Conservation (phyloP, 768 basidiomycete genomes). For the Baorangia bicolor region DNA sequence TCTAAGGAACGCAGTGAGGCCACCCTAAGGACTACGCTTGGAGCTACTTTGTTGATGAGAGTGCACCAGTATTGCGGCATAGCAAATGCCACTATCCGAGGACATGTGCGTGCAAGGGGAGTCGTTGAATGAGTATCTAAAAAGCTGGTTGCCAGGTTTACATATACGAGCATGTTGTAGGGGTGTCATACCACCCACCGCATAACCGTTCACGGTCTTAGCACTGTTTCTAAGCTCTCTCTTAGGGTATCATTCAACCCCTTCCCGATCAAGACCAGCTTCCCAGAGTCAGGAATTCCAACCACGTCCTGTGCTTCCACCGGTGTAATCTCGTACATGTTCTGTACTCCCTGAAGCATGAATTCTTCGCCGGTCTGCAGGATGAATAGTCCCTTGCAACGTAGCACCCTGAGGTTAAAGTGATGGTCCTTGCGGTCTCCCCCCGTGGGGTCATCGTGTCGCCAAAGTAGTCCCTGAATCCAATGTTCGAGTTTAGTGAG, state of each 20-base stretch:
- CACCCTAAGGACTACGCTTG: neutral
- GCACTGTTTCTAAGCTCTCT: conserved; percentile 45
- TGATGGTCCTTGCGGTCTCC: conserved; percentile 7
- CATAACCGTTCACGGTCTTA: conserved; percentile 3
- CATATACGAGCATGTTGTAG: neutral
- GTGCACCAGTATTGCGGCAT: neutral
- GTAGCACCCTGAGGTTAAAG: conserved; percentile 57
- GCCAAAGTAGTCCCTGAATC: conserved; percentile 85
- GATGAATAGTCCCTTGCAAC: conserved; percentile 84
- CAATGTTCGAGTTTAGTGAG: conserved; percentile 68
- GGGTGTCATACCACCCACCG: neutral
- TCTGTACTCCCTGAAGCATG: conserved; percentile 90
- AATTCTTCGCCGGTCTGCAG: conserved; percentile 54
- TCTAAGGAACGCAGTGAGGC: neutral
- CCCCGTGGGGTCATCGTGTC: conserved; percentile 51
- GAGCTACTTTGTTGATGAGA: neutral
- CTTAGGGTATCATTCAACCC: conserved; percentile 61
- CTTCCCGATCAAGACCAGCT: conserved; percentile 86
- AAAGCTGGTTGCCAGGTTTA: neutral
- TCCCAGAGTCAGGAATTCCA: conserved; percentile 63
- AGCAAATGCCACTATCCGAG: neutral
- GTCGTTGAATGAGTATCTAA: neutral
- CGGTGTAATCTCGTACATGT: conserved; percentile 75
- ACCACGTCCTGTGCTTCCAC: conserved; percentile 39
- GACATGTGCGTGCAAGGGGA: neutral